Evolutionary conservation across 2,329 filamentous ascomycete genomes (phyloP).

Genomic region (Alternaria sp.): DNA sequence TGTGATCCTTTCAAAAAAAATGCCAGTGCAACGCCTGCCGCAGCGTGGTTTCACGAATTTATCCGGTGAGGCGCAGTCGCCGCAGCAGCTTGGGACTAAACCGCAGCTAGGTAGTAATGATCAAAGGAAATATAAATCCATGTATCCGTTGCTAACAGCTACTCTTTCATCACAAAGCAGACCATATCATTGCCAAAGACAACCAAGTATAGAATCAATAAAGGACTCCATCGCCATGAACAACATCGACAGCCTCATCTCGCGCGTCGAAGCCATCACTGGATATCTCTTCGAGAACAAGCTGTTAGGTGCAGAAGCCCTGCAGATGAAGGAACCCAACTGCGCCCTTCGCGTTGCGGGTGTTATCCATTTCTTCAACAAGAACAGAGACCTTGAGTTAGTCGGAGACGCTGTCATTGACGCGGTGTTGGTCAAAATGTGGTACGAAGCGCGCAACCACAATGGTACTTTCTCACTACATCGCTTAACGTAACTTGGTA

Average conservation of each 20-base stretch:
- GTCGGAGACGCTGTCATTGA: constrained; percentile 2
- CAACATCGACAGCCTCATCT: constrained; percentile 1
- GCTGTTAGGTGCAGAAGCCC: constrained; percentile 7
- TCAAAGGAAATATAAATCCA: background rate
- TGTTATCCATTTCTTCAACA: background rate
- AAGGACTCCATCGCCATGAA: background rate
- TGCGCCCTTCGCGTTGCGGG: background rate
- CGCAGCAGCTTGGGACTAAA: background rate
- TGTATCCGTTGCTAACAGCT: background rate
- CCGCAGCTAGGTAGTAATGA: background rate
- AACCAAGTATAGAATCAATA: background rate
- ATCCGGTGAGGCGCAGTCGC: background rate
- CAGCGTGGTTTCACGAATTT: background rate
- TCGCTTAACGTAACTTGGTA: no score
- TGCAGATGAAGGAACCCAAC: constrained; percentile 2
- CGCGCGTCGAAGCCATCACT: background rate
- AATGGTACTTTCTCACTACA: background rate
- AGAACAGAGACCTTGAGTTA: background rate
- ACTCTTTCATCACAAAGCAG: no score
- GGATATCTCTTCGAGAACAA: background rate
- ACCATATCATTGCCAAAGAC: background rate
- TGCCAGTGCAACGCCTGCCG: background rate
- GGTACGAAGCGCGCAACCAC: background rate
- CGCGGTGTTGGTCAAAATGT: background rate
- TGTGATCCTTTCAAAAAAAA: background rate